phyloP scores from a whole-genome alignment of 768 basidiomycete species.

The Nidularia pulvinata region DNA sequence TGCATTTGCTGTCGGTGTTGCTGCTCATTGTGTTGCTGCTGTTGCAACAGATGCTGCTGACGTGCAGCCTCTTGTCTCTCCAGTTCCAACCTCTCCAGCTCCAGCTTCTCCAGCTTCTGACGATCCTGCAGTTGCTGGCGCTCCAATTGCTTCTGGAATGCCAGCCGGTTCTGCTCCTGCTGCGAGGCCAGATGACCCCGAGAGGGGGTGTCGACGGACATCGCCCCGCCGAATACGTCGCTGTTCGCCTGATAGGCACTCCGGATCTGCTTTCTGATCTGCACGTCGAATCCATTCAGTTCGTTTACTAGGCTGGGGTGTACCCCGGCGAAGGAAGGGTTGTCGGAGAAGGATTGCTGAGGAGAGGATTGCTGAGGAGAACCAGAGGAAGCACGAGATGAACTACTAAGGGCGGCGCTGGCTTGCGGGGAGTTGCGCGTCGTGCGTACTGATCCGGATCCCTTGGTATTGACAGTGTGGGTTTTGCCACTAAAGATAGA shows the following conservation, averaged over 20 bases:
- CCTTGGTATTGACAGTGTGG: constrained; percentile 56
- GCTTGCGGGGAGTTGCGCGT: constrained; percentile 2
- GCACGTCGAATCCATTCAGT: constrained; percentile 54
- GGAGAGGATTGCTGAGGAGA: constrained; percentile 13
- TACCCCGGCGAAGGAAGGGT: constrained; percentile 42
- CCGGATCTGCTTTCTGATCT: constrained; percentile 48
- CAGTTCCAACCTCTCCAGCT: constrained; percentile 7
- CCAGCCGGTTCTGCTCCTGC: constrained; percentile 12
- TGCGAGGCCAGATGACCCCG: background rate
- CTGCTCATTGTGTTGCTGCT: constrained; percentile 15
- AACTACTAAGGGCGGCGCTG: constrained; percentile 5
- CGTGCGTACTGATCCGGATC: constrained; percentile 12
- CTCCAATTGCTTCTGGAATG: constrained; percentile 17
- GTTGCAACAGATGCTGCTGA: constrained; percentile 13
- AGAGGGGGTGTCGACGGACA: constrained; percentile 17
- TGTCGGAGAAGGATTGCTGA: constrained; percentile 19
- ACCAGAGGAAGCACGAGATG: constrained; percentile 23
- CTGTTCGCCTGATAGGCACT: constrained; percentile 37
- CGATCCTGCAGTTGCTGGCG: constrained; percentile 9
- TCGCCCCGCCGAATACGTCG: constrained; percentile 28
- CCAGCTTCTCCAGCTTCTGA: constrained; percentile 11
- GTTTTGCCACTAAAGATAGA: constrained; percentile 79
- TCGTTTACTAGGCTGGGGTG: constrained; percentile 60
- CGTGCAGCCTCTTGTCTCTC: constrained; percentile 16
- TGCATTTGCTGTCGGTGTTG: constrained; percentile 13